Evolutionary conservation across 192 early-diverging fungal species (phyloP), one percentile per base, ranked within the genome.

Genomic region (Coemansia sp.): DNA sequence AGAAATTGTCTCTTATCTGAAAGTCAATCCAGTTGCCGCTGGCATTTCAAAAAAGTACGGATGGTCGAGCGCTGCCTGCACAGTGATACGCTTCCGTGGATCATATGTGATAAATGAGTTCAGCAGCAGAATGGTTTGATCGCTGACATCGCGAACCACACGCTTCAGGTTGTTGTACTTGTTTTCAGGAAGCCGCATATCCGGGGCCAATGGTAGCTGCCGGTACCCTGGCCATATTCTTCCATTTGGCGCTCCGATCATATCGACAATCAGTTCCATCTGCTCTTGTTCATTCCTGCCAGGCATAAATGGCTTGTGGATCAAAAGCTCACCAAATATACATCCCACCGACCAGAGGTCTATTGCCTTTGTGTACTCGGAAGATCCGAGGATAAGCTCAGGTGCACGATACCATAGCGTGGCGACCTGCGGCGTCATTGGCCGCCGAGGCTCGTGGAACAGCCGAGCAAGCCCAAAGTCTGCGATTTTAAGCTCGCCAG

Each of bases 391-490:
- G 2, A 94, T 68, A 0, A 94, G 75, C 74, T 94, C 92, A 2
- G 93, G 93, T 7, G 90, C 82, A 7, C 93, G 85, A 71, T 94
- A 94, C 93, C 93, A 94, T 7, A 94, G 71, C 3, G 93, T 94
- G 2, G 93, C 91, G 8, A 94, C 92, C 28, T 85, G 85, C 0
- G 91, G 93, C 4, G 92, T 94, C 90, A 94, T 90, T 7, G 89
- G 87, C 31, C 79, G 71, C 2, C 63, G 49, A 1, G 92, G 89
- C 39, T 81, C 64, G 18, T 85, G 82, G 51, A 86, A 88, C 21
- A 82, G 79, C 21, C 91, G 77, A 4, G 93, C 91, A 21, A 94
- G 79, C 0, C 92, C 91, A 86, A 92, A 92, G 70, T 94, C 91
- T 25, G 91, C 91, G 20, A 94, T 90, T 71, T 94, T 94, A 3